These are phyloP conservation scores for Yarrowia galli DNA, from an alignment of 1,139 yeast genomes.

Conservation along the genomic window DNA sequence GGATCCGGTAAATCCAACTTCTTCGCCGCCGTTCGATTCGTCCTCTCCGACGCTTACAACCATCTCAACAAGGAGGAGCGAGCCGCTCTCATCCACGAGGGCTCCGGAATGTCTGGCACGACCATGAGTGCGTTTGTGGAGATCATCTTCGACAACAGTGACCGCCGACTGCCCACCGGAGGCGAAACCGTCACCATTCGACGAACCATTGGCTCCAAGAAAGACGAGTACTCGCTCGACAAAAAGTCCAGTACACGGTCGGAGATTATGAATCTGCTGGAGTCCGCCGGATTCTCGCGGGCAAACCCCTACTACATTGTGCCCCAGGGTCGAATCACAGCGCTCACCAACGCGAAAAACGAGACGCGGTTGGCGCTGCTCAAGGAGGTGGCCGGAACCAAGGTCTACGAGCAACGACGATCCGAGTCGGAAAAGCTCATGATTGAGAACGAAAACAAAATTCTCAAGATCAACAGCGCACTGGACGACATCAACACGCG, in stretches of 20 bases:
- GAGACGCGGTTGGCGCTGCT: conserved; percentile 76
- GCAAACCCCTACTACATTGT: conserved; percentile 95
- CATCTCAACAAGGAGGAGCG: conserved; percentile 89
- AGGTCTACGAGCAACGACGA: conserved; percentile 82
- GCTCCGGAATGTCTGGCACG: conserved; percentile 68
- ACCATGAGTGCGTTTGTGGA: conserved; percentile 95
- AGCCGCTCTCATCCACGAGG: conserved; percentile 80
- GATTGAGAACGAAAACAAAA: conserved; percentile 72
- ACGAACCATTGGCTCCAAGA: conserved; percentile 89
- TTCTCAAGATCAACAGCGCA: conserved; percentile 77
- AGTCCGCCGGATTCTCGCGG: conserved; percentile 90
- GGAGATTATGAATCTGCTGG: conserved; percentile 83
- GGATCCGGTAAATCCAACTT: conserved; percentile 98
- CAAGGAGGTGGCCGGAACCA: conserved; percentile 96
- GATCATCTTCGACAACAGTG: conserved; percentile 81
- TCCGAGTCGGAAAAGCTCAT: conserved; percentile 82
- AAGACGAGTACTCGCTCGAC: conserved; percentile 83
- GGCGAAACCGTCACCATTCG: conserved; percentile 75
- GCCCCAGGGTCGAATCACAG: conserved; percentile 88
- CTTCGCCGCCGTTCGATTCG: conserved; percentile 94
- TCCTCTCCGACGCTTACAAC: conserved; percentile 86
- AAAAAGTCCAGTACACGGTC: conserved; percentile 78
- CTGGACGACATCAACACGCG: conserved; percentile 73
- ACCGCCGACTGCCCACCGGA: conserved; percentile 74
- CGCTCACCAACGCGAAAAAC: conserved; percentile 88